phyloP scores from a whole-genome alignment of 2,329 filamentous ascomycete species.

The Emydomyces testavorans region DNA sequence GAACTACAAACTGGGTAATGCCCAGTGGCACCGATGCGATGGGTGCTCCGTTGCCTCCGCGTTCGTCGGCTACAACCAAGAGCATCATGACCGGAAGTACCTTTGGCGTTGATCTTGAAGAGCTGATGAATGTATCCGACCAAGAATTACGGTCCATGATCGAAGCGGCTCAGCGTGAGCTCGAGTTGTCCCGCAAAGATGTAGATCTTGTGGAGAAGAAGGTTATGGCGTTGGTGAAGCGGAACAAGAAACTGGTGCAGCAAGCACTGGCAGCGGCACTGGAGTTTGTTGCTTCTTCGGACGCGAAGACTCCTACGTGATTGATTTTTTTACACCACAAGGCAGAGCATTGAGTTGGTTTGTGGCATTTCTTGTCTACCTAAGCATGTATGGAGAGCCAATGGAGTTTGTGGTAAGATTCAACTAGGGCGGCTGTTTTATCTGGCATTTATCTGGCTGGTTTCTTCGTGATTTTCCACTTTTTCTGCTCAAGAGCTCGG shows the following conservation, averaged over 20 bases:
- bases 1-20: conserved; percentile 21
- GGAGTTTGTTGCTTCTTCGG: conserved; percentile 16
- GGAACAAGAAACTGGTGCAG: conserved; percentile 35
- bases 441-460: too few species aligned
- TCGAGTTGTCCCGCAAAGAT: conserved; percentile 59
- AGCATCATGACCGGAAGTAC: conserved; percentile 26
- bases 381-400: too few species aligned
- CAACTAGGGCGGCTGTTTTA: too few species aligned
- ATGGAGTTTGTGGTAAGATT: too few species aligned
- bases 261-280: conserved; percentile 28
- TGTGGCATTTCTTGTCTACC: too few species aligned
- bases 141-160: conserved; percentile 33
- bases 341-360: too few species aligned
- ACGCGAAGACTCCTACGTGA: neutral
- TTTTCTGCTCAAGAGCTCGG: too few species aligned
- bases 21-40: conserved; percentile 1
- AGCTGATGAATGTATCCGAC: conserved; percentile 34
- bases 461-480: too few species aligned
- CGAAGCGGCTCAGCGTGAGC: conserved; percentile 46
- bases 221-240: conserved; percentile 30
- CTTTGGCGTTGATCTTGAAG: conserved; percentile 29
- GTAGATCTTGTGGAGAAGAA: conserved; percentile 43
- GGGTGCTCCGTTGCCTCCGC: conserved; percentile 1
- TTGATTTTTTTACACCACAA: too few species aligned
- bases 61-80: conserved; percentile 25